Evolutionary conservation across 768 basidiomycete species (phyloP), one percentile per base, ranked within the genome.

Genomic region (Calocybe cyanea): DNA sequence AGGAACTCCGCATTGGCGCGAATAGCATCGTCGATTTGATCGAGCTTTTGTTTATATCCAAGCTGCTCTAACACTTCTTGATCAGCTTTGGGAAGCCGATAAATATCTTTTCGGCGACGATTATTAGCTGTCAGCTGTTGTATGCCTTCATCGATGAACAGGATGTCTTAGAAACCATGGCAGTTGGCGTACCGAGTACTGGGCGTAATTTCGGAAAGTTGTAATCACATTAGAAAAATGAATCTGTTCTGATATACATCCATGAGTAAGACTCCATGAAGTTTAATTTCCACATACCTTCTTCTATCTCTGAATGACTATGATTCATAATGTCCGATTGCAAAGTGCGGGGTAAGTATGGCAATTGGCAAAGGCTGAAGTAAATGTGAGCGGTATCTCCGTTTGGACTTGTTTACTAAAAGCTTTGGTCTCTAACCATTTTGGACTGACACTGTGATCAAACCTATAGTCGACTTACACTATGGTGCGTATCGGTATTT

Each of bases 11-110:
- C 84, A 56, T 95, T 96, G 41, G 70, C 79, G 40, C 79, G 63
- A 53, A 96, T 94, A 7, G 88, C 87, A 7, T 77, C 69, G 64
- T 97, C 93, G 10, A 90, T 85, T 20, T 76, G 80, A 24, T 83
- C 76, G 0, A 97, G 73, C 60, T 92, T 92, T 47, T 80, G 69
- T 53, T 83, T 80, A 63, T 89, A 94, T 5, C 89, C 88, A 4
- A 94, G 61, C 10, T 58, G 53, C 11, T 78, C 74, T 1, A 95
- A 71, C 0, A 94, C 62, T 1, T 73, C 78, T 57, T 83, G 84
- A 59, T 95, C 90, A 19, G 71, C 72, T 31, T 66, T 69, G 0
- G 89, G 77, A 2, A 97, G 73, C 0, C 73, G 78, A 57, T 81
- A 85, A 4, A 88, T 71, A 49, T 92, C 91, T 57, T 89, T 89